These are phyloP conservation scores for Xylariaceae sp. DNA, from an alignment of 2,329 filamentous ascomycete species.

Conservation along the genomic window DNA sequence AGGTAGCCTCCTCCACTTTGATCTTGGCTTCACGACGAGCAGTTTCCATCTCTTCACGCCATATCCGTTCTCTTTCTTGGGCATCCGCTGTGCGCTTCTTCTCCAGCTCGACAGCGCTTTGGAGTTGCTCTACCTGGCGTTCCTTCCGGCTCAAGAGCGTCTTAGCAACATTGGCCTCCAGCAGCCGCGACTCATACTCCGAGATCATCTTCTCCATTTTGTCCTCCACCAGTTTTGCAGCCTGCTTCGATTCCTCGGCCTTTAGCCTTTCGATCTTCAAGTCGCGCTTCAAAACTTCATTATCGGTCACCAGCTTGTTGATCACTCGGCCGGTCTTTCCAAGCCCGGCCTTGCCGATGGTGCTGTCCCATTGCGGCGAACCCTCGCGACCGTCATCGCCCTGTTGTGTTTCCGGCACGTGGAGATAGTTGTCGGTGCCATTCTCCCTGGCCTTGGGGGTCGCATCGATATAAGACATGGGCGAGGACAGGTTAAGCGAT, in stretches of 20 bases:
- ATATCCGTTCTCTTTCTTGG: constrained; percentile 53
- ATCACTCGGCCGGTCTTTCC: constrained; percentile 76
- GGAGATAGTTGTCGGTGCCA: constrained; percentile 25
- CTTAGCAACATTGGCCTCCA: constrained; percentile 67
- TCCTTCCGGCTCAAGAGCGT: constrained; percentile 67
- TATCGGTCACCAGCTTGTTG: constrained; percentile 74
- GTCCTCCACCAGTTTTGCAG: constrained; percentile 61
- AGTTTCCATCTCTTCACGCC: constrained; percentile 60
- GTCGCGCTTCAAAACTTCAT: constrained; percentile 71
- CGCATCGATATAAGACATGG: constrained; percentile 24
- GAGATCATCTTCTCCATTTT: constrained; percentile 63
- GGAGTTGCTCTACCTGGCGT: constrained; percentile 65
- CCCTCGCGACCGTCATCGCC: constrained; percentile 30
- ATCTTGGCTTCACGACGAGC: constrained; percentile 52
- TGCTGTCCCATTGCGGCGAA: constrained; percentile 53
- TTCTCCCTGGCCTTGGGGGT: constrained; percentile 20
- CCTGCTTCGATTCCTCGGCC: constrained; percentile 66
- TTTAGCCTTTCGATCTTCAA: constrained; percentile 59
- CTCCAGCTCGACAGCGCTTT: constrained; percentile 59
- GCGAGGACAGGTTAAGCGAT: constrained; percentile 17
- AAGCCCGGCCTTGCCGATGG: constrained; percentile 62
- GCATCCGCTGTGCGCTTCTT: constrained; percentile 56
- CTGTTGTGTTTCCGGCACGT: constrained; percentile 33
- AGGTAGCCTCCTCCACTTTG: constrained; percentile 61
- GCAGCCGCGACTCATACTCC: constrained; percentile 64